Percentiles rank a stretch among this genome's conserved stretches.
phyloP scores from a whole-genome alignment of 805 yeast genomes.

The Ogataea pilisensis region DNA sequence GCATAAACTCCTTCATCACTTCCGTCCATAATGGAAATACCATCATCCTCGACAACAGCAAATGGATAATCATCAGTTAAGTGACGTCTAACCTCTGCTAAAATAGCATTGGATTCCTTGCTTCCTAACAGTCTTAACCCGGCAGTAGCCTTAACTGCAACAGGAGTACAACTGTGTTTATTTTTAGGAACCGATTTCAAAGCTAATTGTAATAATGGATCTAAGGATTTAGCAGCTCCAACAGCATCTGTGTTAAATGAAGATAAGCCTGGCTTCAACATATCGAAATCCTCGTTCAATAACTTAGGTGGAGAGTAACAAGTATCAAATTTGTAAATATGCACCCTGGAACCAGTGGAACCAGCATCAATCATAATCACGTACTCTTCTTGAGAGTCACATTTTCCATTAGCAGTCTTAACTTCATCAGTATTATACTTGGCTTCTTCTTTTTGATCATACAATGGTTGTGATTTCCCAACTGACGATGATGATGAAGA shows the following conservation, averaged over 20 bases:
- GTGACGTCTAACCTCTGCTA: constrained; percentile 71
- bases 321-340: constrained; percentile 85
- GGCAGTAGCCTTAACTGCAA: constrained; percentile 97
- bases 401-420: constrained; percentile 30
- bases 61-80: constrained; percentile 83
- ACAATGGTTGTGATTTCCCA: constrained; percentile 3
- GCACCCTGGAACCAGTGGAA: constrained; percentile 94
- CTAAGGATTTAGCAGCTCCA: constrained; percentile 89
- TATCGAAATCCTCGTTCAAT: constrained; percentile 74
- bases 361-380: constrained; percentile 98
- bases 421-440: constrained; percentile 8
- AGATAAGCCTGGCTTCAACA: constrained; percentile 91
- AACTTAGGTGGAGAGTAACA: constrained; percentile 82
- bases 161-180: constrained; percentile 78
- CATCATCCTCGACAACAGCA: constrained; percentile 83
- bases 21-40: constrained; percentile 92
- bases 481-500: not conserved
- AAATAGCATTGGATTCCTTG: constrained; percentile 64
- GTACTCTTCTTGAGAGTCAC: constrained; percentile 54
- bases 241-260: constrained; percentile 72
- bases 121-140: constrained; percentile 86
- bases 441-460: constrained; percentile 12
- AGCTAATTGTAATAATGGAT: constrained; percentile 75
- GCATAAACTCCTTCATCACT: constrained; percentile 97
- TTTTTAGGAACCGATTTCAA: constrained; percentile 70